A percentile compares a stretch with the other conserved stretches of the same genome.
phyloP scores from a whole-genome alignment of 2,329 filamentous ascomycete species.

The Fusarium drepaniforme region DNA sequence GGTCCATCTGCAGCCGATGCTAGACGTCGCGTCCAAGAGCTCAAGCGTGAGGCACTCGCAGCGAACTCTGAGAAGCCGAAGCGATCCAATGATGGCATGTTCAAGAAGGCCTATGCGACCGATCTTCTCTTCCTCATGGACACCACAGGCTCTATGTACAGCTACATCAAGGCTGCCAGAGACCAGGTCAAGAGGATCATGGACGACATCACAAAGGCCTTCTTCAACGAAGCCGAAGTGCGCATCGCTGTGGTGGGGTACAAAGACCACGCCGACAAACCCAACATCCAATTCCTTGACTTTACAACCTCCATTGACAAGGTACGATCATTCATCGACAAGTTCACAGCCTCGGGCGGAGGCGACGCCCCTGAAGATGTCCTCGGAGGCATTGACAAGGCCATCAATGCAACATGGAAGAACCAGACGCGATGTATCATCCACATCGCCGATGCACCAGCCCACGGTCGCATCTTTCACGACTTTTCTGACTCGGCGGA shows the following conservation, averaged over 20 bases:
- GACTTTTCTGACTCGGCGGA: neutral
- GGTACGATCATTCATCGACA: slow-evolving; percentile 4
- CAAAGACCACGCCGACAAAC: slow-evolving; percentile 48
- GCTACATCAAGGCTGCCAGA: slow-evolving; percentile 50
- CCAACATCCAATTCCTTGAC: slow-evolving; percentile 21
- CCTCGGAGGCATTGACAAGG: slow-evolving; percentile 48
- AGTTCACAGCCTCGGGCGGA: slow-evolving; percentile 38
- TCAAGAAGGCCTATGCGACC: slow-evolving; percentile 49
- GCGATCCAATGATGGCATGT: slow-evolving; percentile 42
- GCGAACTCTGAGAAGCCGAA: slow-evolving; percentile 11
- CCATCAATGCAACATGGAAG: slow-evolving; percentile 48
- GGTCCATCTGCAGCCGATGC: slow-evolving; percentile 21
- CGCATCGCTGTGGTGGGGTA: slow-evolving; percentile 52
- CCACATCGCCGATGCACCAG: slow-evolving; percentile 28
- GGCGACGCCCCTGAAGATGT: slow-evolving; percentile 52
- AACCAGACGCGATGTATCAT: slow-evolving; percentile 46
- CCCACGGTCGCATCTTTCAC: slow-evolving; percentile 20
- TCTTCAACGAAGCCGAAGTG: slow-evolving; percentile 50
- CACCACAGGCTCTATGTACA: slow-evolving; percentile 50
- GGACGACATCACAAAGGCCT: slow-evolving; percentile 45
- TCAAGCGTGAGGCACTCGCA: slow-evolving; percentile 20
- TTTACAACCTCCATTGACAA: slow-evolving; percentile 17
- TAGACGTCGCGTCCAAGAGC: slow-evolving; percentile 16
- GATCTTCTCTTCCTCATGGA: slow-evolving; percentile 55
- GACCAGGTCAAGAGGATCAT: slow-evolving; percentile 50